Percentiles rank a stretch among this genome's conserved stretches.
phyloP scores from a whole-genome alignment of 108 stramenopile genomes.

The Mediolabrus comicus region DNA sequence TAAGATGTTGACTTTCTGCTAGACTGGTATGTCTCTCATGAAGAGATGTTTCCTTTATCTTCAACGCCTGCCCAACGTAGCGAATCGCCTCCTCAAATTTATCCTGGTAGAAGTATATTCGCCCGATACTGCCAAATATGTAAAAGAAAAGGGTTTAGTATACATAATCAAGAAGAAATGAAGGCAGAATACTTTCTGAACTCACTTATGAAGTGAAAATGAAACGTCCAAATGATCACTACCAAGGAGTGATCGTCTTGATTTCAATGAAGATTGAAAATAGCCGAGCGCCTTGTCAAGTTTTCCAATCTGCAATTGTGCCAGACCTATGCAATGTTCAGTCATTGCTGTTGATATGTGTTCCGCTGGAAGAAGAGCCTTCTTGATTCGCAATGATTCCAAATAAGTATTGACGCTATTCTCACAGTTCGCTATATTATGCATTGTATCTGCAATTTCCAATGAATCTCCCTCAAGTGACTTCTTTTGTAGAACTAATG shows the following conservation, averaged over 20 bases:
- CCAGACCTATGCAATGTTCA: slow-evolving; percentile 46
- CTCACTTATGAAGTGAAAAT: slow-evolving; percentile 49
- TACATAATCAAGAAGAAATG: too few relatives aligned
- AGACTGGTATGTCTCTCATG: slow-evolving; percentile 26
- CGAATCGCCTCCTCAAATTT: slow-evolving; percentile 39
- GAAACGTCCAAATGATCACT: slow-evolving; percentile 49
- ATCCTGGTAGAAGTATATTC: slow-evolving; percentile 36
- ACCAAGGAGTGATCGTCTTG: slow-evolving; percentile 29
- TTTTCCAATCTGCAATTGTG: slow-evolving; percentile 22
- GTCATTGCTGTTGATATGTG: slow-evolving; percentile 45
- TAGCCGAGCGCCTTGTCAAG: slow-evolving; percentile 38
- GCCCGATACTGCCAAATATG: slow-evolving; percentile 25
- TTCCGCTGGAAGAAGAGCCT: slow-evolving; percentile 2
- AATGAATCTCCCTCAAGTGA: slow-evolving; percentile 14
- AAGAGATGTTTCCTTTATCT: slow-evolving; percentile 36
- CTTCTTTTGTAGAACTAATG: slow-evolving; percentile 27
- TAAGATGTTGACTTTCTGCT: slow-evolving; percentile 47
- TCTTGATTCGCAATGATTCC: slow-evolving; percentile 41
- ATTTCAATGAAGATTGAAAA: slow-evolving; percentile 35
- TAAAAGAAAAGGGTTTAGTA: neutral
- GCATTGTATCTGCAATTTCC: slow-evolving; percentile 42
- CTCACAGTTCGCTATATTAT: slow-evolving; percentile 56
- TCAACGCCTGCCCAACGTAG: slow-evolving; percentile 29
- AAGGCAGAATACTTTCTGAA: neutral
- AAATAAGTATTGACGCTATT: slow-evolving; percentile 25